Evolutionary conservation across 768 basidiomycete species (phyloP).

Genomic region (Lyophyllum semitale): DNA sequence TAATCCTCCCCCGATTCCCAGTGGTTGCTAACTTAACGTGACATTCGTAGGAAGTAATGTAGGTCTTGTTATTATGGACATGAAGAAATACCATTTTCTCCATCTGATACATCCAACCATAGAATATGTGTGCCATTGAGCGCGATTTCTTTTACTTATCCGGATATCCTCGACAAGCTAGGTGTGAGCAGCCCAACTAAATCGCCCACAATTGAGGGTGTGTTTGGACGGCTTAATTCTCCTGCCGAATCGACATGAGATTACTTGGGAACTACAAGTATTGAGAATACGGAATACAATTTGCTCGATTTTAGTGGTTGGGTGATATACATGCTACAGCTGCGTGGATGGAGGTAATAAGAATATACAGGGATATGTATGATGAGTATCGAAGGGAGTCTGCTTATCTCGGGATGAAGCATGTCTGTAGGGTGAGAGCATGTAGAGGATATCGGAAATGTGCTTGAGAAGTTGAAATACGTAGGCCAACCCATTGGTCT

Average conservation of each 20-base stretch:
- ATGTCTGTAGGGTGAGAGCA: neutral
- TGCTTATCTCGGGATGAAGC: neutral
- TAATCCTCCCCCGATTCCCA: constrained; percentile 6
- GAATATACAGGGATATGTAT: neutral
- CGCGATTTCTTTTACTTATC: no score
- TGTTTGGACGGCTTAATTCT: no score
- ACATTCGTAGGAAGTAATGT: neutral
- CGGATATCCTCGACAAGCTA: no score
- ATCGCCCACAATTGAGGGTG: no score
- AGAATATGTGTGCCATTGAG: no score
- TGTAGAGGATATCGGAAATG: neutral
- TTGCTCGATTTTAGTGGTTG: neutral
- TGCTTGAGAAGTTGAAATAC: no score
- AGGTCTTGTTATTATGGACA: neutral
- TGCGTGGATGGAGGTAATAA: neutral
- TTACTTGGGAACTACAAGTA: no score
- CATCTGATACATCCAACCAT: no score
- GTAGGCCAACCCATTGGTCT: neutral
- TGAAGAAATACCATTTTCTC: neutral
- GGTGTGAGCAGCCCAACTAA: no score
- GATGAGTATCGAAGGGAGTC: neutral
- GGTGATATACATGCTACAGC: neutral
- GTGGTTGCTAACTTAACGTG: constrained; percentile 4
- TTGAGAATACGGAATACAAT: no score
- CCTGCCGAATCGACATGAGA: no score